These are phyloP conservation scores for Pelargonium australe DNA, from an alignment of 441 rosid species.

Conservation along the genomic window DNA sequence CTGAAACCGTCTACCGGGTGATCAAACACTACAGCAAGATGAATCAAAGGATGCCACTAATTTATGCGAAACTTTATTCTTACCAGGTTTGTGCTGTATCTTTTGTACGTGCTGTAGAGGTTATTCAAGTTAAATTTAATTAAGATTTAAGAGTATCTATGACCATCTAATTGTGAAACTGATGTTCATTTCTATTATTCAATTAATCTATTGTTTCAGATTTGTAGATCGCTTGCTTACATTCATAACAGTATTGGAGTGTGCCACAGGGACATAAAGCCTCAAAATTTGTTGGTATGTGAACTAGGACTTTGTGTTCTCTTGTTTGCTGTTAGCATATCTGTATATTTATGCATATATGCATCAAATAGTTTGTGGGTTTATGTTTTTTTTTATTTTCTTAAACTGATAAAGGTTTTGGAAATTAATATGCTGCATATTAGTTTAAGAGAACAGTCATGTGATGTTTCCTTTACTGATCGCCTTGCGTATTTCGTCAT, in stretches of 20 bases:
- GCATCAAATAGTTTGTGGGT: too few species aligned
- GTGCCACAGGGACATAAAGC: conserved; percentile 49
- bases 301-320: neutral
- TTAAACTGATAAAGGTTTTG: too few species aligned
- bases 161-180: neutral
- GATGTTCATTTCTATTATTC: neutral
- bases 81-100: conserved; percentile 43
- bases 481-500: conserved; percentile 8
- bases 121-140: neutral
- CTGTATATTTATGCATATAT: too few species aligned
- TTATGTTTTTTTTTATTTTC: too few species aligned
- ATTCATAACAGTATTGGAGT: conserved; percentile 42
- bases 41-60: conserved; percentile 61
- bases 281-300: conserved; percentile 44
- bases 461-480: conserved; percentile 6
- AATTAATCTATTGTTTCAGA: conserved; percentile 23
- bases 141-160: neutral
- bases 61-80: conserved; percentile 59
- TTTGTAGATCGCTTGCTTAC: conserved; percentile 45
- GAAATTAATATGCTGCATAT: too few species aligned
- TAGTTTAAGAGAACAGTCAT: neutral
- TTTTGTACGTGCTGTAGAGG: neutral
- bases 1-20: conserved; percentile 61
- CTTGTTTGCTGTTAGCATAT: too few species aligned
- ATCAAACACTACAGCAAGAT: conserved; percentile 63